These are phyloP conservation scores for Brettanomyces bruxellensis DNA, from an alignment of 805 yeast species.

Conservation along the genomic window DNA sequence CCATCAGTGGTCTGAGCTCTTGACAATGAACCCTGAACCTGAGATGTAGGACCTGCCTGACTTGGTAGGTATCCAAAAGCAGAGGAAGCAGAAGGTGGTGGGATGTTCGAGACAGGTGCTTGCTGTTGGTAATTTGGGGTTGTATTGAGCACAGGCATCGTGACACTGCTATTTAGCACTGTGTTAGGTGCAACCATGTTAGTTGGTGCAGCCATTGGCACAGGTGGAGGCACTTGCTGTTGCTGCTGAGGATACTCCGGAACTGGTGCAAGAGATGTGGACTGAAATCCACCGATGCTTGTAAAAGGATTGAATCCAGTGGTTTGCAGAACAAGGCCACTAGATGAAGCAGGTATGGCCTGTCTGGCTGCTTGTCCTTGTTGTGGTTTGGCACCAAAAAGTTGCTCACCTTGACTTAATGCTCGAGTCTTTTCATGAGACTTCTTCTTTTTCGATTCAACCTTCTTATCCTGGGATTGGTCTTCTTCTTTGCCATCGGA, in stretches of 20 bases:
- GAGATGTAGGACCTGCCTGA: neutral
- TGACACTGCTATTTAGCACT: neutral
- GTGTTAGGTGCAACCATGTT: neutral
- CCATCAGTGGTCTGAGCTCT: neutral
- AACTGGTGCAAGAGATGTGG: slow-evolving; percentile 4
- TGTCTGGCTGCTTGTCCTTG: slow-evolving; percentile 2
- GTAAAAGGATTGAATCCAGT: slow-evolving; percentile 22
- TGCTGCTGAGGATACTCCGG: slow-evolving; percentile 8
- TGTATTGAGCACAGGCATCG: neutral
- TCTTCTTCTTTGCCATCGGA: slow-evolving; percentile 7
- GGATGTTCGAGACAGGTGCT: neutral
- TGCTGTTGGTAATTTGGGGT: neutral
- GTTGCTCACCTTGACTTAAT: too few relatives aligned
- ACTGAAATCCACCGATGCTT: neutral
- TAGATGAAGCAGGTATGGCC: slow-evolving; percentile 2
- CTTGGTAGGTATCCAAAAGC: neutral
- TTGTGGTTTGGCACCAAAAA: too few relatives aligned
- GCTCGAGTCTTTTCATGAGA: neutral
- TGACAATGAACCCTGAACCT: slow-evolving; percentile 3
- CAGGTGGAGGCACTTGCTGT: slow-evolving; percentile 4
- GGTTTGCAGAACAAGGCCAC: slow-evolving; percentile 17
- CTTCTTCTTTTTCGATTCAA: slow-evolving; percentile 3
- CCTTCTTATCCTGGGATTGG: slow-evolving; percentile 3
- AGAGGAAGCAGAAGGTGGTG: neutral
- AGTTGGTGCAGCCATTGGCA: neutral